Evolutionary conservation across 345 rosid species (phyloP), one percentile per base, ranked within the genome.

Genomic region (Salix exigua): DNA sequence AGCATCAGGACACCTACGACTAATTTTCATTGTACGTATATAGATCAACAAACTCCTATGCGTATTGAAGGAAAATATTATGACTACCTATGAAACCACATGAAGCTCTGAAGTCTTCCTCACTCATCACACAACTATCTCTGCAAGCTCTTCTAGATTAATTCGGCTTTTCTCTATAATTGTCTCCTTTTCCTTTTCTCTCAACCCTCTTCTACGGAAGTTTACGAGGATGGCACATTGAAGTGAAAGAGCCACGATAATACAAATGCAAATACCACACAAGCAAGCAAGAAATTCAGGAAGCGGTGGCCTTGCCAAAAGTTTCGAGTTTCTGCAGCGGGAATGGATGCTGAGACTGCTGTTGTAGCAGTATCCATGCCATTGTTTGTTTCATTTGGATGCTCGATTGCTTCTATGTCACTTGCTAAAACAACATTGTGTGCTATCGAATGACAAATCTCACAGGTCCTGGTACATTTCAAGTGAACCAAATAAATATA

Each of bases 221-320:
- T 69, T 85, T 84, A 89, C 1, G 87, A 80, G 17, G 92, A 86
- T 30, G 90, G 84, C 71, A 88, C 85, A 19, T 86, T 85, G 74
- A 91, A 90, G 89, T 88, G 94, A 75, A 91, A 90, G 73, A 91
- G 91, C 94, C 97, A 91, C 21, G 97, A 90, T 68, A 91, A 85
- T 72, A 90, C 86, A 51, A 91, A 91, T 17, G 97, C 92, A 69
- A 91, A 84, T 64, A 91, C 90, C 90, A 91, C 86, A 81, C 94
- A 91, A 44, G 92, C 92, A 7, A 91, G 91, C 62, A 91, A 86
- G 79, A 88, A 88, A 48, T 91, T 91, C 30, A 91, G 88, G 82
- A 90, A 82, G 28, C 92, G 93, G 73, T 95, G 96, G 73, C 94
- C 91, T n/a, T 85, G 89, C 97, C 94, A 93, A 80, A 92, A 86